Conservation (phyloP, 1,284 basidiomycete species). For the Heterobasidion annosum region DNA sequence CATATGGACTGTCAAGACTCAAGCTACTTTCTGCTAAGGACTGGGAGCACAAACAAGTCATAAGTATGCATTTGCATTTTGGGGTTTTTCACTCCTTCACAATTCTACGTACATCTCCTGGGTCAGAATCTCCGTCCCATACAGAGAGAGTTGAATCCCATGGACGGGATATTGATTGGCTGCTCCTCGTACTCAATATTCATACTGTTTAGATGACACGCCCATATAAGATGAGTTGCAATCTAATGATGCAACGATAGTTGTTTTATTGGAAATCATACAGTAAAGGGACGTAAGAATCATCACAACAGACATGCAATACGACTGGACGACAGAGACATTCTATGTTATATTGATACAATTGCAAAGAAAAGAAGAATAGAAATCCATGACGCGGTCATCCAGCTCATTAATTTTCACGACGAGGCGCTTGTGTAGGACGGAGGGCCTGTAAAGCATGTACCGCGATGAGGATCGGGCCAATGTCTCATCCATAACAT, state of each 20-base stretch:
- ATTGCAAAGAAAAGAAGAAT: neutral
- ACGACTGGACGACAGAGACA: neutral
- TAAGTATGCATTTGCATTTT: neutral
- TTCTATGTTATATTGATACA: neutral
- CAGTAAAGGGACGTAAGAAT: neutral
- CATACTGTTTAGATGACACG: no score
- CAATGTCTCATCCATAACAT: neutral
- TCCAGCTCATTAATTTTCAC: neutral
- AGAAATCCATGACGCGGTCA: neutral
- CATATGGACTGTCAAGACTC: neutral
- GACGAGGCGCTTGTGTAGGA: constrained; percentile 17
- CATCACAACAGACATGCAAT: neutral
- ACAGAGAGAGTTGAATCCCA: no score
- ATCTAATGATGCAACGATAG: neutral
- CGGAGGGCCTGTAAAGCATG: constrained; percentile 20
- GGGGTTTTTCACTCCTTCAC: no score
- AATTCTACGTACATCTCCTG: no score
- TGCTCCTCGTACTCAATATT: no score
- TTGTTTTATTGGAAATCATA: neutral
- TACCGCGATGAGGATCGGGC: constrained; percentile 4
- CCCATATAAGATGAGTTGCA: neutral
- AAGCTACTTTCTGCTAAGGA: neutral
- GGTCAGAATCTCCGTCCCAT: no score
- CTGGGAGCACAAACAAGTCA: neutral
- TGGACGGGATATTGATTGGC: no score